Base-by-base conservation (phyloP, 805 yeast species). In the Sugiyamaella qingdaonensis region DNA sequence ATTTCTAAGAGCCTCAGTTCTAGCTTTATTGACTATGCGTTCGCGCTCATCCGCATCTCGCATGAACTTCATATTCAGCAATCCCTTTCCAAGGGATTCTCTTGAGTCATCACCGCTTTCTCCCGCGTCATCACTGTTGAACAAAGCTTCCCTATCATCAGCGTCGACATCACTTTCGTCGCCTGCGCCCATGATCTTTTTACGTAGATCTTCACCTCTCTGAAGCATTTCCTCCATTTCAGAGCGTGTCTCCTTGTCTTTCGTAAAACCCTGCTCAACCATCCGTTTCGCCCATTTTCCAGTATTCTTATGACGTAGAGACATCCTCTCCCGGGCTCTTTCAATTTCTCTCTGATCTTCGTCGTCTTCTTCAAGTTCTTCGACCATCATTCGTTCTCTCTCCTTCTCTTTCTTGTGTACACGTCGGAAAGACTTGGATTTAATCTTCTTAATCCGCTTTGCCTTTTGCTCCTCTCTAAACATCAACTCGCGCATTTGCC, bases 21-120 rank as follows among this genome's bases (percentile, higher is more conserved):
- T 73, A 54, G 76, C 74, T 49, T 75, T 69, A 67, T 88, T 91
- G 42, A 77, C 81, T 51, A 78, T 76, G 54, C 75, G 78, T 57
- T 81, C 79, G 59, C 84, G 78, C 52, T 82, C 84, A 56, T 85
- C 95, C 1, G 98, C 98, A 55, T 85, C 86, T 59, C 78, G 84
- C 98, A 92, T 92, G 68, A 92, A 92, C 60, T 91, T 95, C 98
- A 94, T 94, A 47, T 83, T 85, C 78, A 92, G 72, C 18, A 92
- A 84, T 52, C 98, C 97, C 68, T 91, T 92, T 18, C 94, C 91
- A n/a, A 84, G 68, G 44, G 74, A 77, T 32, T 73, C 68, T 33
- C 68, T 67, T 1, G 61, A 49, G 8, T 68, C 53, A 8, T 55
- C 63, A 21, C 45, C 54, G 7, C 51, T 54, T 10, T 54, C 76